Evolutionary conservation across 2,329 filamentous ascomycete genomes (phyloP).

Genomic region (Cladosporium sp.): DNA sequence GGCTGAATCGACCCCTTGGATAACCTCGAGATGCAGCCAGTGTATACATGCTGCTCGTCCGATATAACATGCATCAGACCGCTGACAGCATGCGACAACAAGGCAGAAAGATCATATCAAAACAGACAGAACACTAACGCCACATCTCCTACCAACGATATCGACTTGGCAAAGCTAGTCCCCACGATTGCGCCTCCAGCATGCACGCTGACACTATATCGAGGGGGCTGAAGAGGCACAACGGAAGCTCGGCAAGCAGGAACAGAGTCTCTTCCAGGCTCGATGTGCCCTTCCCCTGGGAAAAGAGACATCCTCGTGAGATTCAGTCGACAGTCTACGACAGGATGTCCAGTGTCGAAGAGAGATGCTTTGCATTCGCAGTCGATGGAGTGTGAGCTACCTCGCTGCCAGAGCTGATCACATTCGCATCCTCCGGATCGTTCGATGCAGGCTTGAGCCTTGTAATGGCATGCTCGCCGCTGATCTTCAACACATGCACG

Average conservation of each 20-base stretch:
- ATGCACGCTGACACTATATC: neutral
- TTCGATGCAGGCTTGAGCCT: neutral
- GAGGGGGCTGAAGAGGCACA: neutral
- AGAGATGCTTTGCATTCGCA: neutral
- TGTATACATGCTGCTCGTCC: neutral
- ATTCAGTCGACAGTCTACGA: neutral
- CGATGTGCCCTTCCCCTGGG: neutral
- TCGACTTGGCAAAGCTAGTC: conserved; percentile 2
- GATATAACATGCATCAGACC: neutral
- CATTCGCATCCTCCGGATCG: neutral
- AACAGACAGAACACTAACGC: neutral
- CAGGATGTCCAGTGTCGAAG: neutral
- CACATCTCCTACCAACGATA: neutral
- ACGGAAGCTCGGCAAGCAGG: neutral
- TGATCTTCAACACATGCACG: neutral
- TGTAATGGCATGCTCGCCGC: neutral
- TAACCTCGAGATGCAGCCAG: neutral
- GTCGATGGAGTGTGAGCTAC: neutral
- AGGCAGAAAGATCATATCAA: neutral
- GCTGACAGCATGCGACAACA: neutral
- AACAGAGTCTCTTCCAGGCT: neutral
- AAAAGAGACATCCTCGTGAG: neutral
- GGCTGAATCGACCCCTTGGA: neutral
- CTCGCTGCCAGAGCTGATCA: neutral
- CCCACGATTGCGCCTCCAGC: conserved; percentile 1